These are phyloP conservation scores for Teratosphaeria epicoccoides DNA, from an alignment of 2,329 filamentous ascomycete species.

Conservation along the genomic window DNA sequence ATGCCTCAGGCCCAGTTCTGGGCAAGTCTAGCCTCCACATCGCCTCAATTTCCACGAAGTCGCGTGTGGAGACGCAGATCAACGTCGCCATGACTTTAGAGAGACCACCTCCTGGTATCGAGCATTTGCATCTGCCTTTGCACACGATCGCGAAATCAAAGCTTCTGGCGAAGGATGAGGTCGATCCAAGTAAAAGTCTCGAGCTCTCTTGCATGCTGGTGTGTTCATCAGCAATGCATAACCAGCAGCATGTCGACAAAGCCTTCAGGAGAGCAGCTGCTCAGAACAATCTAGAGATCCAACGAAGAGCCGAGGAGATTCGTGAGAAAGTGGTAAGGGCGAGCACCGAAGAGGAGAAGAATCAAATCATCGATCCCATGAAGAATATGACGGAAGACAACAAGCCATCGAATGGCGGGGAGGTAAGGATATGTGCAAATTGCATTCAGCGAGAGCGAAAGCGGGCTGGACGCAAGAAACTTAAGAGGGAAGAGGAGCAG, in stretches of 20 bases:
- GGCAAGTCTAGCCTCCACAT: constrained; percentile 26
- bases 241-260: constrained; percentile 52
- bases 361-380: constrained; percentile 25
- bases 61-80: constrained; percentile 92
- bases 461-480: constrained; percentile 81
- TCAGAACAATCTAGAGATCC: constrained; percentile 33
- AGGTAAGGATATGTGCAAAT: constrained; percentile 82
- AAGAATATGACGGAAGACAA: constrained; percentile 51
- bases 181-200: constrained; percentile 59
- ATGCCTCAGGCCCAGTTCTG: constrained; percentile 6
- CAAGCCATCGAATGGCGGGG: constrained; percentile 77
- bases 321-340: constrained; percentile 18
- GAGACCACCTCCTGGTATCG: constrained; percentile 63
- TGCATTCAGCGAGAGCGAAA: constrained; percentile 89
- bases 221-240: constrained; percentile 84
- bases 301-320: constrained; percentile 31
- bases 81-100: constrained; percentile 72
- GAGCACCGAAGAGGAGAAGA: constrained; percentile 31
- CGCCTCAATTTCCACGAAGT: constrained; percentile 48
- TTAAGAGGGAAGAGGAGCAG: constrained; percentile 86
- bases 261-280: constrained; percentile 54
- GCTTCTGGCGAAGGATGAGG: constrained; percentile 64
- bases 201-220: constrained; percentile 75
- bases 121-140: constrained; percentile 72
- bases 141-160: constrained; percentile 94